phyloP scores from a whole-genome alignment of 2,329 filamentous ascomycete species.

The Diplodia sapinea region DNA sequence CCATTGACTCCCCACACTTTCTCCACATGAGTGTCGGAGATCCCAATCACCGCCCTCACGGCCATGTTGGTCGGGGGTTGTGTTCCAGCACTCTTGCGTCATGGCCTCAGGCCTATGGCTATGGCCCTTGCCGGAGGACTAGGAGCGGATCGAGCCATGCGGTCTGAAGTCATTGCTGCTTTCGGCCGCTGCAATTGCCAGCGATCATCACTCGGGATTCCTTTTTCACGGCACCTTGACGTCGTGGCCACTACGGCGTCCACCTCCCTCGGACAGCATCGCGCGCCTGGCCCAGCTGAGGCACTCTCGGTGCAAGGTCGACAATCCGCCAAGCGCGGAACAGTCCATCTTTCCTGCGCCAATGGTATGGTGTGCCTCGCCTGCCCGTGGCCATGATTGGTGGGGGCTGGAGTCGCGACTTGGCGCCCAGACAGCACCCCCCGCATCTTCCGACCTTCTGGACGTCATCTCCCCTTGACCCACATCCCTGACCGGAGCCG shows the following conservation, averaged over 20 bases:
- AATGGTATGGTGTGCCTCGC: constrained; percentile 48
- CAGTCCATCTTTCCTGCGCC: constrained; percentile 47
- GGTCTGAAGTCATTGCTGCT: constrained; percentile 45
- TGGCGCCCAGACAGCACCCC: constrained; percentile 46
- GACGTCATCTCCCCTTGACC: constrained; percentile 46
- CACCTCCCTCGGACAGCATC: constrained; percentile 36
- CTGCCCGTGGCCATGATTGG: constrained; percentile 41
- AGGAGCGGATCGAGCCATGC: constrained; percentile 42
- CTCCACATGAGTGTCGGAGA: not conserved
- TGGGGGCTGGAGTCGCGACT: constrained; percentile 37
- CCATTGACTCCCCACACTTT: not conserved
- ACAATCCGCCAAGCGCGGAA: constrained; percentile 45
- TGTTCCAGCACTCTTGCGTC: not conserved
- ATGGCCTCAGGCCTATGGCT: constrained; percentile 40
- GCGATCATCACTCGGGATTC: constrained; percentile 18
- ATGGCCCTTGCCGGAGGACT: constrained; percentile 43
- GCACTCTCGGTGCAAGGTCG: constrained; percentile 35
- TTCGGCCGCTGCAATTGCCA: constrained; percentile 35
- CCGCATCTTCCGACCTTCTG: constrained; percentile 39
- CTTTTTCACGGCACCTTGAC: constrained; percentile 40
- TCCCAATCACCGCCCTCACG: constrained; percentile 33
- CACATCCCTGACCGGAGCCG: constrained; percentile 43
- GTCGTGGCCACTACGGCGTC: constrained; percentile 44
- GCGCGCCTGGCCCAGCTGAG: constrained; percentile 38
- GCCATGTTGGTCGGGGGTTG: constrained; percentile 40